A percentile compares a stretch with the other conserved stretches of the same genome.
phyloP scores from a whole-genome alignment of 2,329 filamentous ascomycete species.

The Trichoderma hamatum region DNA sequence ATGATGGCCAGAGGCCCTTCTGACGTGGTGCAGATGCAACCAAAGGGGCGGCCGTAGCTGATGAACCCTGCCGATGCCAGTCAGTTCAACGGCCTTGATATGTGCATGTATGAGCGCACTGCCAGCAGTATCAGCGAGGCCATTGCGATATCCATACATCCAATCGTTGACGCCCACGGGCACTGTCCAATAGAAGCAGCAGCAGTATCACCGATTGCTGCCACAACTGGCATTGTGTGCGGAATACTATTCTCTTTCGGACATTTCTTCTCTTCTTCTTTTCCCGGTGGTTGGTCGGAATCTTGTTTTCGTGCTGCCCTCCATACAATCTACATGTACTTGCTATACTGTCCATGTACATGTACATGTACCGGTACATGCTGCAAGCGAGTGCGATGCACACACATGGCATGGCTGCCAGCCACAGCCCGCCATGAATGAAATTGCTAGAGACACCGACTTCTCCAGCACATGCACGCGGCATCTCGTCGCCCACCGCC shows the following conservation, averaged over 20 bases:
- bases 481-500: constrained; percentile 5
- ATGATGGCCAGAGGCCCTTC: constrained; percentile 4
- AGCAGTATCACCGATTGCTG: not conserved
- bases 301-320: not conserved
- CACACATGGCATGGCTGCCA: constrained; percentile 4
- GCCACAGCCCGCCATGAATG: not conserved
- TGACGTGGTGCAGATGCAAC: constrained; percentile 17
- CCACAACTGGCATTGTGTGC: not conserved
- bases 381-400: not conserved
- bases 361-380: not conserved
- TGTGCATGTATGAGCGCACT: not conserved
- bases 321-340: not conserved
- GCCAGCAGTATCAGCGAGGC: not conserved
- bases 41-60: not conserved
- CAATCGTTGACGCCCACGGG: not conserved
- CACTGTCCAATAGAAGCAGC: not conserved
- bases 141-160: not conserved
- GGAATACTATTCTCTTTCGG: not conserved
- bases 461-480: not conserved
- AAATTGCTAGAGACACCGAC: not conserved
- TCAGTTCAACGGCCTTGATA: not conserved
- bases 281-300: not conserved
- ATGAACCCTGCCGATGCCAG: constrained; percentile 10
- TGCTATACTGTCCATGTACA: not conserved
- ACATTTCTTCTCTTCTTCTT: not conserved